phyloP scores from a whole-genome alignment of 345 rosid genomes.

The Zanthoxylum bungeanum region DNA sequence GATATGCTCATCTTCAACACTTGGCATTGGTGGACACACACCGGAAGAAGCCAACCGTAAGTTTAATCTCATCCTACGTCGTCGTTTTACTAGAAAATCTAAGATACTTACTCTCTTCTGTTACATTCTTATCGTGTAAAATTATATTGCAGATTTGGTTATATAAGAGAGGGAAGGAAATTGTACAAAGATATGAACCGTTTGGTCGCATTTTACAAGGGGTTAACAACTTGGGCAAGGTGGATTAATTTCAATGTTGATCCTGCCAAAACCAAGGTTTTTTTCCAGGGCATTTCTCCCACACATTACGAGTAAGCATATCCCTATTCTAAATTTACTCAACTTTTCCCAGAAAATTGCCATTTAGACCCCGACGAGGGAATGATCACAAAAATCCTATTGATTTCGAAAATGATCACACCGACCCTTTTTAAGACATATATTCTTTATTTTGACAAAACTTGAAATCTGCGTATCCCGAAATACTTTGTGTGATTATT shows the following conservation, averaged over 20 bases:
- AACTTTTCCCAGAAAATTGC: too few relatives aligned
- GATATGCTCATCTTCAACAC: constrained; percentile 82
- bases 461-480: too few relatives aligned
- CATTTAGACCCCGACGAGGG: too few relatives aligned
- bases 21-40: constrained; percentile 98
- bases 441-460: too few relatives aligned
- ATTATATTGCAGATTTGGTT: constrained; percentile 59
- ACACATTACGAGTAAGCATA: constrained; percentile 76
- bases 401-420: too few relatives aligned
- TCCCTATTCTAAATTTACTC: not conserved
- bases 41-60: constrained; percentile 68
- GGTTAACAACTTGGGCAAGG: constrained; percentile 88
- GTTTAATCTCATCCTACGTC: too few relatives aligned
- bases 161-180: constrained; percentile 59
- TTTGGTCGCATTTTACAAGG: constrained; percentile 73
- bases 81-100: too few relatives aligned
- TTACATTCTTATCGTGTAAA: not conserved
- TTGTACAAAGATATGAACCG: constrained; percentile 81
- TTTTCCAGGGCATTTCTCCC: constrained; percentile 85
- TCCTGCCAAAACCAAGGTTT: constrained; percentile 73
- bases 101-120: too few relatives aligned
- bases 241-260: constrained; percentile 71
- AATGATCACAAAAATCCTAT: too few relatives aligned
- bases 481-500: too few relatives aligned
- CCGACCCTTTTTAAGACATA: too few relatives aligned